A percentile compares a stretch with the other conserved stretches of the same genome.
phyloP scores from a whole-genome alignment of 805 yeast species.

The Gaillardinia entomophila region DNA sequence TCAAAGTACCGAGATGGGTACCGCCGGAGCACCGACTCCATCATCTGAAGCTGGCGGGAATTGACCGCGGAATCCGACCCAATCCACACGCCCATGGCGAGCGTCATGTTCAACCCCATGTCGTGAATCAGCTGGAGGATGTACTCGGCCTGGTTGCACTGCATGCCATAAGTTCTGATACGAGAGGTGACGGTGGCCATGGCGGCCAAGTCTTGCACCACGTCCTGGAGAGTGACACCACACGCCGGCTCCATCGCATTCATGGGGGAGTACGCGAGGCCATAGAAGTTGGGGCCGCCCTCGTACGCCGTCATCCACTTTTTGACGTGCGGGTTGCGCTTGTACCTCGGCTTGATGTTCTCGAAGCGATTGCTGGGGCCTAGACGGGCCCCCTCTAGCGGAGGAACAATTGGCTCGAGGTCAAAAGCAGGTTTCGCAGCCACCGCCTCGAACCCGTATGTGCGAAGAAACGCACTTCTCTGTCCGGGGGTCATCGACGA shows the following conservation, averaged over 20 bases:
- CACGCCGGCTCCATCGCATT: slow-evolving; percentile 49
- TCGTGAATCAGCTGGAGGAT: slow-evolving; percentile 49
- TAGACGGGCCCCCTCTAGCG: slow-evolving; percentile 6
- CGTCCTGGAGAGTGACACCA: slow-evolving; percentile 43
- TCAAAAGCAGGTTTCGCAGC: too few species aligned
- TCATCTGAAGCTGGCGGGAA: slow-evolving; percentile 36
- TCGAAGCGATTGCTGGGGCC: slow-evolving; percentile 6
- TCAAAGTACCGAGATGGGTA: slow-evolving; percentile 44
- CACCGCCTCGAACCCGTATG: too few species aligned
- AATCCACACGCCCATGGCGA: slow-evolving; percentile 63
- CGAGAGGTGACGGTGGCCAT: slow-evolving; percentile 55
- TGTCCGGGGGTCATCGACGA: too few species aligned
- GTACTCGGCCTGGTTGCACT: slow-evolving; percentile 50
- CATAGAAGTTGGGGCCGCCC: slow-evolving; percentile 39
- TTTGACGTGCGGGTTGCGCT: slow-evolving; percentile 27
- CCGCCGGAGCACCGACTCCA: slow-evolving; percentile 35
- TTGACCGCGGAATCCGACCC: slow-evolving; percentile 42
- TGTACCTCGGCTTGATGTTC: slow-evolving; percentile 27
- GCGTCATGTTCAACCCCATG: slow-evolving; percentile 47
- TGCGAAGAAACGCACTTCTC: too few species aligned
- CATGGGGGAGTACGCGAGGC: slow-evolving; percentile 57
- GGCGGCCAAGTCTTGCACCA: slow-evolving; percentile 49
- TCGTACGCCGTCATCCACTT: slow-evolving; percentile 28
- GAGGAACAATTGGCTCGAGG: too few species aligned
- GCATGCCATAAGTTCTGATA: slow-evolving; percentile 55